phyloP scores from a whole-genome alignment of 1,284 basidiomycete genomes.

The Athelia psychrophila region DNA sequence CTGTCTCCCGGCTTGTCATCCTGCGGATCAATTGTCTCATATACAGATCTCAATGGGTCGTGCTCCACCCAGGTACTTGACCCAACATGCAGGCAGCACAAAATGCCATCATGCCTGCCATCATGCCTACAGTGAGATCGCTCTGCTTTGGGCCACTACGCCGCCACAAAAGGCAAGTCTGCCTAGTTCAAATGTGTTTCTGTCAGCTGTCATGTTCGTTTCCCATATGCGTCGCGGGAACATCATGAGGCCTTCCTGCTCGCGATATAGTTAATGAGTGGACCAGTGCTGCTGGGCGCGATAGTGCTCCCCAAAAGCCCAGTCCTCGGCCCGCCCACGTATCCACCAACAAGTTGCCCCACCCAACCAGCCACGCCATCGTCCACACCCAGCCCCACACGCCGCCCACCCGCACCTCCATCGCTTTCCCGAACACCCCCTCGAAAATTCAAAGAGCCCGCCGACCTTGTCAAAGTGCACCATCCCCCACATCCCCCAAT shows the following conservation, averaged over 20 bases:
- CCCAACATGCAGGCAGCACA: too few species aligned
- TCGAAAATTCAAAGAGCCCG: conserved; percentile 61
- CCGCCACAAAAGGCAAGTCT: too few species aligned
- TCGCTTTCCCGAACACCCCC: conserved; percentile 35
- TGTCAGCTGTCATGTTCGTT: too few species aligned
- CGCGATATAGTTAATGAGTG: too few species aligned
- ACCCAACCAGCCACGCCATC: conserved; percentile 38
- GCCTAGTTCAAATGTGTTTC: neutral
- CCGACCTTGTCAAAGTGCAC: conserved; percentile 38
- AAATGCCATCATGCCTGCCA: too few species aligned
- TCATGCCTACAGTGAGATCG: too few species aligned
- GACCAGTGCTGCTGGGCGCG: neutral
- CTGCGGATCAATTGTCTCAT: too few species aligned
- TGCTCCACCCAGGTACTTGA: too few species aligned
- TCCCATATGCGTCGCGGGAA: too few species aligned
- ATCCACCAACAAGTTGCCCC: conserved; percentile 47
- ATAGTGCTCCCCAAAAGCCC: conserved; percentile 38
- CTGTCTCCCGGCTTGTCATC: too few species aligned
- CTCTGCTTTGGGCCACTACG: too few species aligned
- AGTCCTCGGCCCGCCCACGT: conserved; percentile 49
- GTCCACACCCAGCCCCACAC: conserved; percentile 49
- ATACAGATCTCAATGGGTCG: too few species aligned
- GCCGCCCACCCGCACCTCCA: conserved; percentile 43
- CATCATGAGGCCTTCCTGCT: conserved; percentile 15
- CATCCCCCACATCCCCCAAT: conserved; percentile 56